Conservation (phyloP, 345 rosid species). For the Bretschneidera sinensis region DNA sequence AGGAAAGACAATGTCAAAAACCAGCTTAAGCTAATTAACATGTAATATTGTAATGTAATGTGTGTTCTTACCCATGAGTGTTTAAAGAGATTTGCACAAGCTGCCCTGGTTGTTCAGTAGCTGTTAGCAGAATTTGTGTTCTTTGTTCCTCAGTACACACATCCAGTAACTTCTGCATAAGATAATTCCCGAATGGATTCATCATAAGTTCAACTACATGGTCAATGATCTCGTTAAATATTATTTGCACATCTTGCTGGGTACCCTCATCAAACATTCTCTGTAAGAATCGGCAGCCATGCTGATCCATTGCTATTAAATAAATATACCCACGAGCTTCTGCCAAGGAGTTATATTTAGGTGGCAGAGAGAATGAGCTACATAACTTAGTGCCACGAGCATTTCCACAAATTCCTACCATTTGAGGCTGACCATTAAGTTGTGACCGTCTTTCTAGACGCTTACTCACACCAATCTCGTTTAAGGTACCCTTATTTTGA, state of each 20-base stretch:
- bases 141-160: conserved; percentile 47
- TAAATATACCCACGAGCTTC: conserved; percentile 32
- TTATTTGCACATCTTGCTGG: conserved; percentile 25
- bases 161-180: conserved; percentile 45
- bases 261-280: conserved; percentile 35
- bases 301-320: conserved; percentile 40
- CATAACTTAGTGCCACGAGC: conserved; percentile 10
- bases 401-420: conserved; percentile 14
- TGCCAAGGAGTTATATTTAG: conserved; percentile 28
- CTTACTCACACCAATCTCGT: conserved; percentile 9
- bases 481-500: conserved; percentile 7
- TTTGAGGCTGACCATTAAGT: conserved; percentile 12
- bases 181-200: conserved; percentile 54
- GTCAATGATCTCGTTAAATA: conserved; percentile 39
- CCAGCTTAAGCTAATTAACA: background rate
- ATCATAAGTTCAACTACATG: conserved; percentile 48
- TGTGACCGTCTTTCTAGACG: conserved; percentile 14
- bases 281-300: conserved; percentile 48
- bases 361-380: conserved; percentile 10
- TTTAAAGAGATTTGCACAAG: conserved; percentile 35
- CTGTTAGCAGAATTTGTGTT: conserved; percentile 31
- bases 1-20: conserved; percentile 6
- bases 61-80: conserved; percentile 35
- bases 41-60: background rate
- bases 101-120: conserved; percentile 31